Evolutionary conservation across 2,329 filamentous ascomycete species (phyloP), one percentile per base, ranked within the genome.

Genomic region (Cladosporium colombiae): DNA sequence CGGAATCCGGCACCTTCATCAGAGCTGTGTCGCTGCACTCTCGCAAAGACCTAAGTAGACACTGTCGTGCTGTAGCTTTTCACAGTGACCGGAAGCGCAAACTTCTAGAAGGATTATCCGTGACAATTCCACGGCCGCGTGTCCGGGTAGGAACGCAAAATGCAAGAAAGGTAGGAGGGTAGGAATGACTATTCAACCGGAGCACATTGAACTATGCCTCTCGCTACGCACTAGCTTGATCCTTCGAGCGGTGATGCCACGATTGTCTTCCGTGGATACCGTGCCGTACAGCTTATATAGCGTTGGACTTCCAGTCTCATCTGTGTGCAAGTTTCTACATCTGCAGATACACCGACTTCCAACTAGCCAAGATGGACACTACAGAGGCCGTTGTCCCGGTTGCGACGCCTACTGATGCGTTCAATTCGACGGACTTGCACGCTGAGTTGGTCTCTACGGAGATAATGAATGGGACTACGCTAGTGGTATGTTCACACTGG

Each of bases 221-320:
- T 29, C 40, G 40, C 40, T 46, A 46, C 40, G 2, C 40, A 46
- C 52, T 62, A 62, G 59, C 59, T 29, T 52, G 59, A 62, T 62
- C 59, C 59, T 62, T 62, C 44, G 35, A 29, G 59, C 31, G 59
- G 59, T 46, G 31, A 46, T 62, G 59, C 59, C 6, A 56, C 52
- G 8, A 56, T 35, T 21, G 27, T 52, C 23, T 2, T 52, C 27
- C 27, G 49, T 52, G 49, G 49, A 52, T 52, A 25, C n/a, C 27
- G 23, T 25, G 23, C 27, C 27, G 49, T 11, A 29, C 49, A 18
- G 23, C 25, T 23, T 16, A 52, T 29, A 29, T 52, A 52, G 40
- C 14, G 10, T 21, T 21, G 40, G n/a, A 13, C 10, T 21, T 13
- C 7, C n/a, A 11, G 40, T 23, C n/a, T 3, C 40, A 46, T 13